Percentiles rank a stretch among this genome's conserved stretches.
These are phyloP conservation scores for Stenocarpella maydis DNA, from an alignment of 2,329 filamentous ascomycete genomes.

Conservation along the genomic window DNA sequence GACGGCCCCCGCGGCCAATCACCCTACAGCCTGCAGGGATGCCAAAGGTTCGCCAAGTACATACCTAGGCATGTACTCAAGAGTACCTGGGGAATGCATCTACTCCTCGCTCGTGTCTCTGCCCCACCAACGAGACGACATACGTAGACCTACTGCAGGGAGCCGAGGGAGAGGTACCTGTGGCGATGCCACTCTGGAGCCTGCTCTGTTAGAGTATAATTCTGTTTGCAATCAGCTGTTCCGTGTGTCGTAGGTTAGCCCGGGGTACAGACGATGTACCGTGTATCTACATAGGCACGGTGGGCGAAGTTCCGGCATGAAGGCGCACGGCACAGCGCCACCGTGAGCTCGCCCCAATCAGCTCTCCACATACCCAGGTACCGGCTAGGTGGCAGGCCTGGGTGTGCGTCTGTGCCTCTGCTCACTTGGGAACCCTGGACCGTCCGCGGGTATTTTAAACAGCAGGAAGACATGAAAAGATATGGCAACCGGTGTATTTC, in stretches of 20 bases:
- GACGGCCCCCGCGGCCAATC: constrained; percentile 16
- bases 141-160: background rate
- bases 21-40: background rate
- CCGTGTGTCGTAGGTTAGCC: background rate
- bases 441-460: background rate
- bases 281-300: too few relatives aligned
- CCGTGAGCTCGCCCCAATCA: background rate
- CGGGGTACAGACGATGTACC: background rate
- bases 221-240: background rate
- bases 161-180: too few relatives aligned
- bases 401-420: background rate
- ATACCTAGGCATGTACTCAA: too few relatives aligned
- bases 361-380: background rate
- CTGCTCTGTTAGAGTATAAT: background rate
- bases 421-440: background rate
- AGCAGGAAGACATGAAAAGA: background rate
- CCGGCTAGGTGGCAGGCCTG: background rate
- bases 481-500: background rate
- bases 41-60: background rate
- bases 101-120: too few relatives aligned
- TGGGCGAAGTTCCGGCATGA: too few relatives aligned
- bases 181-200: background rate
- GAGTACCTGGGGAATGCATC: too few relatives aligned
- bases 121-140: too few relatives aligned
- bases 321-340: background rate